phyloP scores from a whole-genome alignment of 495 filamentous ascomycete genomes.

The Lophiotrema nucula region DNA sequence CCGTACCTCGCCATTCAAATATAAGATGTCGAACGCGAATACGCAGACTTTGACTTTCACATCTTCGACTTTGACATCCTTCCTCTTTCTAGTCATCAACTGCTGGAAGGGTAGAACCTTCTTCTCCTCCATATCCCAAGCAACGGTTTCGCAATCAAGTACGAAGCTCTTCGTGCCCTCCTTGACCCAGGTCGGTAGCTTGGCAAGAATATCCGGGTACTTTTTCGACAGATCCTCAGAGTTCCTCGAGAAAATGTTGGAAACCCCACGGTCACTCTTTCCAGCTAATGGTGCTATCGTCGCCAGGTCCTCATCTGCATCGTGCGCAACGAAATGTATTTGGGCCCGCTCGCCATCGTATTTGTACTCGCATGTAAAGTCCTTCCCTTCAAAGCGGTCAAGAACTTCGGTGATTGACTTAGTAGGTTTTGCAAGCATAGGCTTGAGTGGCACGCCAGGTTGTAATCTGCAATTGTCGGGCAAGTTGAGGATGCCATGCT shows the following conservation, averaged over 20 bases:
- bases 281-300: constrained; percentile 53
- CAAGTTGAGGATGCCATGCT: constrained; percentile 80
- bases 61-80: constrained; percentile 96
- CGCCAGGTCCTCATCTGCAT: constrained; percentile 64
- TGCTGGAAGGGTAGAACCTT: constrained; percentile 96
- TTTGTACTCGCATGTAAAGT: constrained; percentile 98
- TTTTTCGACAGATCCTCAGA: constrained; percentile 96
- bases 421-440: constrained; percentile 97
- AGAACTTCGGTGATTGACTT: constrained; percentile 99
- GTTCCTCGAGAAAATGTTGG: constrained; percentile 93
- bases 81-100: constrained; percentile 94
- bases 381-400: constrained; percentile 91
- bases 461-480: constrained; percentile 85
- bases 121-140: constrained; percentile 89
- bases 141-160: constrained; percentile 96
- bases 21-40: constrained; percentile 94
- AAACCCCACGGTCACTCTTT: constrained; percentile 62
- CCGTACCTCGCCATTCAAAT: constrained; percentile 80
- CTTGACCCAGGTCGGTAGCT: constrained; percentile 86
- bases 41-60: constrained; percentile 97
- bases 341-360: constrained; percentile 97
- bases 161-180: constrained; percentile 88
- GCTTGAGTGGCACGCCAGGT: constrained; percentile 92
- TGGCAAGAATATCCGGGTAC: constrained; percentile 90
- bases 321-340: constrained; percentile 92